phyloP scores from a whole-genome alignment of 192 early-diverging fungal genomes.

The Phlyctochytrium bullatum region DNA sequence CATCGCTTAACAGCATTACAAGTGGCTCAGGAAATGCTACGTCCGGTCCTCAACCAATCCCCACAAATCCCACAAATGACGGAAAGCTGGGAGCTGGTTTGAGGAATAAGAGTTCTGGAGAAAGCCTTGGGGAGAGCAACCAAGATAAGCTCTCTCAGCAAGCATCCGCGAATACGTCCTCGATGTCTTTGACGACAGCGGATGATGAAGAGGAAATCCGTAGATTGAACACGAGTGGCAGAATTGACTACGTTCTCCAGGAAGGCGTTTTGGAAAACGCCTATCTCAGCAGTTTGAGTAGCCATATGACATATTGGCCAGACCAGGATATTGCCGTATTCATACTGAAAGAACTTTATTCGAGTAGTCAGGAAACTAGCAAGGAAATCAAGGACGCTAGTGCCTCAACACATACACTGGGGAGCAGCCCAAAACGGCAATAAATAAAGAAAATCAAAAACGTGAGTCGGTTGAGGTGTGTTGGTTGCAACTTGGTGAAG shows the following conservation, averaged over 20 bases:
- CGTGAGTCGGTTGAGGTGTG: no score
- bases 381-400: no score
- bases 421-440: no score
- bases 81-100: not conserved
- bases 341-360: slow-evolving; percentile 58
- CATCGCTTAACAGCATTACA: not conserved
- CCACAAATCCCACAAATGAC: not conserved
- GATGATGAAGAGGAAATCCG: slow-evolving; percentile 26
- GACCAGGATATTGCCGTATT: slow-evolving; percentile 63
- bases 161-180: not conserved
- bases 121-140: not conserved
- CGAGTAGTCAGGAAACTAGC: no score
- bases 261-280: slow-evolving; percentile 69
- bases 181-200: not conserved
- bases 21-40: not conserved
- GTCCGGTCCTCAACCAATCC: not conserved
- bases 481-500: no score
- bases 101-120: not conserved
- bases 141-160: not conserved
- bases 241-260: slow-evolving; percentile 66
- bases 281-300: slow-evolving; percentile 63
- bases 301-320: slow-evolving; percentile 68
- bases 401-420: no score
- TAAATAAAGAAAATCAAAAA: no score
- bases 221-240: slow-evolving; percentile 52